Base-by-base conservation (phyloP, 257 asterid species). In the Nyctanthes arbortristis region DNA sequence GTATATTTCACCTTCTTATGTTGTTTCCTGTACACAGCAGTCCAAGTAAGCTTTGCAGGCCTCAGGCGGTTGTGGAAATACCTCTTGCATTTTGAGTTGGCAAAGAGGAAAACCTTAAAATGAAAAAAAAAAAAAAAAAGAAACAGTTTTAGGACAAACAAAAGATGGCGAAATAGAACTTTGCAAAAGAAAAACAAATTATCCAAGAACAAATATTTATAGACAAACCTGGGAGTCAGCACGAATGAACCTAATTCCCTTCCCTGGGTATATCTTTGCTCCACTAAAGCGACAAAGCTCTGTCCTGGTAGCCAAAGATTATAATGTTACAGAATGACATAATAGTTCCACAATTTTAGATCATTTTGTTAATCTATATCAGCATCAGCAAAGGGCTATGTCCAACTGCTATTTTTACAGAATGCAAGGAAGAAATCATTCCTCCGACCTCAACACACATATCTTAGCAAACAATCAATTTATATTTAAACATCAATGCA, bases 21-120 rank as follows among this genome's bases (percentile, higher is more conserved):
- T 60, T 86, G 92, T 31, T 86, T 86, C 5, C 85, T 78, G 81
- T 86, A 83, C 73, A 86, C 68, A 4, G 87, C 92, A 68, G 91
- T 85, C 91, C 91, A 85, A 3, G 74, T 70, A 36, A 85, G 88
- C 73, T 85, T 85, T 7, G 91, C 84, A 29, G 87, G 88, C 84
- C 84, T 83, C 67, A 81, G 71, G 47, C 85, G 87, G 79, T 83
- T 83, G 74, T 79, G 85, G 81, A 86, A 81, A 36, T 79, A 77
- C 80, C 85, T 73, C 84, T 86, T 83, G 80, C 87, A 81, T 77
- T 83, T 86, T 55, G 89, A 86, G 82, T 86, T 79, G 45, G 75
- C 77, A 70, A 81, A 83, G 58, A 86, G 87, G 79, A 86, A 86
- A 36, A 83, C 87, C 87, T 85, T 35, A 47, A 30, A 18, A 9